phyloP scores from a whole-genome alignment of 2,329 filamentous ascomycete species.

The Sporothrix dimorphospora region DNA sequence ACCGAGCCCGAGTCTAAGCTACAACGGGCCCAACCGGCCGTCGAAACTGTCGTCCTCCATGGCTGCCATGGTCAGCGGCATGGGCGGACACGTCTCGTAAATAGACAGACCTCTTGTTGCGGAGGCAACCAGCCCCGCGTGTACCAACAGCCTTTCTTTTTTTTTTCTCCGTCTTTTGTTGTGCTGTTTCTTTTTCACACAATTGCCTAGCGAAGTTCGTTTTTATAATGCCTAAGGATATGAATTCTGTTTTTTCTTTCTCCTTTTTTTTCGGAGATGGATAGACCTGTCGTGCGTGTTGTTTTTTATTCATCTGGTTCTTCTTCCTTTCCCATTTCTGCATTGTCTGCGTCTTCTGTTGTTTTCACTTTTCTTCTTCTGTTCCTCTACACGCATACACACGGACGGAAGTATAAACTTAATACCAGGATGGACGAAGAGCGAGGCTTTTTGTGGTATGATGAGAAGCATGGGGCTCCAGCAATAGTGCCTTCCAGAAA shows the following conservation, averaged over 20 bases:
- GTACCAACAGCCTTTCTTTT: slow-evolving; percentile 3
- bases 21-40: slow-evolving; percentile 21
- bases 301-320: background rate
- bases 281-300: background rate
- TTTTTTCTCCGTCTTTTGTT: background rate
- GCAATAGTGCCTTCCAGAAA: background rate
- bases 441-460: slow-evolving; percentile 23
- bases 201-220: background rate
- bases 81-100: slow-evolving; percentile 31
- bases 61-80: slow-evolving; percentile 31
- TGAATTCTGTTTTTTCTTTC: background rate
- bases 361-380: slow-evolving; percentile 1
- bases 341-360: slow-evolving; percentile 5
- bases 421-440: slow-evolving; percentile 22
- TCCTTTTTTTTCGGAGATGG: slow-evolving; percentile 1
- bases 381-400: background rate
- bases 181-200: background rate
- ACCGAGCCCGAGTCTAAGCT: background rate
- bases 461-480: background rate
- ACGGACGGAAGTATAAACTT: background rate
- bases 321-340: background rate
- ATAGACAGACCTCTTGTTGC: background rate
- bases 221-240: slow-evolving; percentile 21
- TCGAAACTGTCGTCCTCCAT: slow-evolving; percentile 30
- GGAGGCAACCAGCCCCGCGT: background rate